A percentile compares a stretch with the other conserved stretches of the same genome.
Conservation (phyloP, 2,329 filamentous ascomycete genomes). For the Podosphaera aphanis region DNA sequence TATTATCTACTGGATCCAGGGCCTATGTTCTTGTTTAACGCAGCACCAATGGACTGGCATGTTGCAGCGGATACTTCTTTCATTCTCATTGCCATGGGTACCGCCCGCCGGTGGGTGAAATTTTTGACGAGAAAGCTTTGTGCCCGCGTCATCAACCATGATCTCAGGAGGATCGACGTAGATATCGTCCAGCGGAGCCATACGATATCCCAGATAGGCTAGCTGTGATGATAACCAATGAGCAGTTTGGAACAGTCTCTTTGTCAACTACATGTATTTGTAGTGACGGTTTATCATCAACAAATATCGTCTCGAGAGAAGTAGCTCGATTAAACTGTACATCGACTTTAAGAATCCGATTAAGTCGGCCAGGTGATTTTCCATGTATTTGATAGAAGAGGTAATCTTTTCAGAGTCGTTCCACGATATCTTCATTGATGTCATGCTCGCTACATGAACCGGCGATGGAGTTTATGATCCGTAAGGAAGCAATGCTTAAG, state of each 20-base stretch:
- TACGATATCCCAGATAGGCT: not conserved
- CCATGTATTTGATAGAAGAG: too few relatives aligned
- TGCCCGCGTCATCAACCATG: not conserved
- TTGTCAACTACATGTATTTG: constrained; percentile 2
- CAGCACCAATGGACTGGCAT: not conserved
- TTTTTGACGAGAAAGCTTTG: constrained; percentile 2
- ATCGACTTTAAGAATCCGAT: not conserved
- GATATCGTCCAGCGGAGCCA: not conserved
- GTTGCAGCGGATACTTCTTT: not conserved
- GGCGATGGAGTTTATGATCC: too few relatives aligned
- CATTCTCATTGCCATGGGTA: not conserved
- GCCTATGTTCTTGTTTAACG: too few relatives aligned
- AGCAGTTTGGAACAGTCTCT: not conserved
- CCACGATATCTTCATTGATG: too few relatives aligned
- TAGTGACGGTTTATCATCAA: not conserved
- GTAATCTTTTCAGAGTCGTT: too few relatives aligned
- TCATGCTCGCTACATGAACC: too few relatives aligned
- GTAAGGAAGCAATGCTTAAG: too few relatives aligned
- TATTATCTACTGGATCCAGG: not conserved
- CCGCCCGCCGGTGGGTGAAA: not conserved
- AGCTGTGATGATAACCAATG: not conserved
- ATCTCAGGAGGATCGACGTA: too few relatives aligned
- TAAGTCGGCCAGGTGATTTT: not conserved
- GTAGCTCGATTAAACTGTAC: constrained; percentile 1
- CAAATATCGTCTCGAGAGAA: constrained; percentile 1